These are phyloP conservation scores for Saccharomycopsis sp. DNA, from an alignment of 805 yeast genomes.

Conservation along the genomic window DNA sequence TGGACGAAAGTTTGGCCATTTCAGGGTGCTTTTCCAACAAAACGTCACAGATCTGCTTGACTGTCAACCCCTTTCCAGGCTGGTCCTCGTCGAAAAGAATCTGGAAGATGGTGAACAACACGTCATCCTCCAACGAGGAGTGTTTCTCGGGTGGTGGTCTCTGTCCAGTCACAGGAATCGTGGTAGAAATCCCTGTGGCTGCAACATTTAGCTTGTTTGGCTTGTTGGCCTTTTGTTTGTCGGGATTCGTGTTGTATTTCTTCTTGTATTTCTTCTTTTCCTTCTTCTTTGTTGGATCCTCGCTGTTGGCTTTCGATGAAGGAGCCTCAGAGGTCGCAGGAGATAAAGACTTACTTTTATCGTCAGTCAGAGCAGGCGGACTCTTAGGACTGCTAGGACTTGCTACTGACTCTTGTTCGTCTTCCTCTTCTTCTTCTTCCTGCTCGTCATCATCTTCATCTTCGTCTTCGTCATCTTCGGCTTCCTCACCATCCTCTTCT, in stretches of 20 bases:
- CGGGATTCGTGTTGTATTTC: conserved; percentile 22
- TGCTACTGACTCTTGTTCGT: neutral
- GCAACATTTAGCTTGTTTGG: conserved; percentile 32
- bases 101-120: conserved; percentile 65
- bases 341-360: neutral
- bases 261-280: conserved; percentile 5
- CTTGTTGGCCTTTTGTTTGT: conserved; percentile 33
- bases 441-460: neutral
- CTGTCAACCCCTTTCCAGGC: conserved; percentile 78
- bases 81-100: conserved; percentile 65
- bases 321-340: neutral
- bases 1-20: conserved; percentile 74
- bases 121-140: conserved; percentile 65
- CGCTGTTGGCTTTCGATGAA: neutral
- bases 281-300: conserved; percentile 10
- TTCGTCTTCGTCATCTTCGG: neutral
- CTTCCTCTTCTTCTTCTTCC: neutral
- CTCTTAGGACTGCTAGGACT: neutral
- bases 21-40: conserved; percentile 71
- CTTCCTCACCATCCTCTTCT: neutral
- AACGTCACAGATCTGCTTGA: conserved; percentile 76
- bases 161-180: conserved; percentile 75
- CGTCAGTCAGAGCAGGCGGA: neutral
- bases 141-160: conserved; percentile 67
- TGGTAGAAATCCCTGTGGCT: conserved; percentile 69